Evolutionary conservation across 345 rosid genomes (phyloP).

Genomic region (Boechera divaricarpa): DNA sequence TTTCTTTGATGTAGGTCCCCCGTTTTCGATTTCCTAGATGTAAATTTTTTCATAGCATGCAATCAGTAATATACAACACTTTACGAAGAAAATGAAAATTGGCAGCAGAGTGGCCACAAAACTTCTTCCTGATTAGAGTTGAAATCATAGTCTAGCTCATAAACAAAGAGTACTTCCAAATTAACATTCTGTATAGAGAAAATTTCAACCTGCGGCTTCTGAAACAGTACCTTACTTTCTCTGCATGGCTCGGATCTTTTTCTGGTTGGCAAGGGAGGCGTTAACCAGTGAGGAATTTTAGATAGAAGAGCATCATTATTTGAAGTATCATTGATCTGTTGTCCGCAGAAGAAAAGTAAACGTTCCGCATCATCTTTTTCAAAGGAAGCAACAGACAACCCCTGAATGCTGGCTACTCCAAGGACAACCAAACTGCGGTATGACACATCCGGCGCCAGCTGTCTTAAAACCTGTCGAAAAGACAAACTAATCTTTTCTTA

Average conservation of each 20-base stretch:
- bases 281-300: slow-evolving; percentile 75
- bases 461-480: slow-evolving; percentile 76
- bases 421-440: slow-evolving; percentile 89
- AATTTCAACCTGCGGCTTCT: slow-evolving; percentile 22
- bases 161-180: slow-evolving; percentile 6
- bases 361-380: slow-evolving; percentile 96
- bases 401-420: slow-evolving; percentile 97
- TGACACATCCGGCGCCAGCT: slow-evolving; percentile 90
- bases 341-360: slow-evolving; percentile 77
- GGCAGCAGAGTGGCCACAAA: slow-evolving; percentile 1
- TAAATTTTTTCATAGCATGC: neutral
- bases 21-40: slow-evolving; percentile 58
- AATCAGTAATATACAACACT: slow-evolving; percentile 6
- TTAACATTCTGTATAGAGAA: neutral
- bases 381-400: slow-evolving; percentile 94
- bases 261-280: slow-evolving; percentile 80
- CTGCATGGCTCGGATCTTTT: slow-evolving; percentile 64
- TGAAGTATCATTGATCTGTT: slow-evolving; percentile 52
- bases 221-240: slow-evolving; percentile 52
- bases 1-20: slow-evolving; percentile 57
- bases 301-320: slow-evolving; percentile 45
- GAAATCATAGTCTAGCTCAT: slow-evolving; percentile 20
- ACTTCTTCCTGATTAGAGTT: neutral
- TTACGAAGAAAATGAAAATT: neutral
- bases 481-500: slow-evolving; percentile 14